Evolutionary conservation across 495 filamentous ascomycete species (phyloP), one percentile per base, ranked within the genome.

Genomic region (Podospora tetraspora): DNA sequence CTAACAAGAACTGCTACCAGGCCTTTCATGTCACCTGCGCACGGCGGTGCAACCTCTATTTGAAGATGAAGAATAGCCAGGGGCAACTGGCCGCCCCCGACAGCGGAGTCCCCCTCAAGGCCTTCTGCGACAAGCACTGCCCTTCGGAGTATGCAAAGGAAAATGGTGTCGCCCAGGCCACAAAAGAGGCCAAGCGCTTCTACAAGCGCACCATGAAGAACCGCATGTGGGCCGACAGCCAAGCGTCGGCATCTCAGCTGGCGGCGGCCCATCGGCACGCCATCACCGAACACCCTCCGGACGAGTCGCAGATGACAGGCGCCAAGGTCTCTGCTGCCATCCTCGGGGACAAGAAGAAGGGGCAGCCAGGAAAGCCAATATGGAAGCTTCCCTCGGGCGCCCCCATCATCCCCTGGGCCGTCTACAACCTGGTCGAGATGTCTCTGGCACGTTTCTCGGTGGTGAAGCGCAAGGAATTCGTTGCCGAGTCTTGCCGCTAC

Each of bases 11-110:
- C 68, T 99, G 95, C 78, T 99, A 94, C 74, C 88, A 92, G 73
- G 95, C 95, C n/a, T 99, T 98, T 79, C 95, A 99, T 78, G 95
- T 98, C 30, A 97, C 94, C 6, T 99, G 95, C 75, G 95, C 94
- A 12, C 88, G 96, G 56, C 84, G 92, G 69, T 91, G 93, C 52
- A 88, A 90, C 69, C 87, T 99, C 0, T 97, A 91, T 76, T 82
- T 99, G 67, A 96, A 94, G 82, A 98, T 97, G 94, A 98, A 97
- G 78, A 92, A 92, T 61, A 89, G 86, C 60, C 91, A 95, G 68
- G 92, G 92, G 9, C 85, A 84, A 10, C 84, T 90, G 5, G 88
- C 89, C n/a, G 88, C 91, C 21, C 86, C 95, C 66, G 95, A 99
- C 72, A 89, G 92, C n/a, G 91, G 88, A 69, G 82, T 81, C 16